Evolutionary conservation across 345 rosid species (phyloP), one percentile per base, ranked within the genome.

Genomic region (Leavenworthia alabamica): DNA sequence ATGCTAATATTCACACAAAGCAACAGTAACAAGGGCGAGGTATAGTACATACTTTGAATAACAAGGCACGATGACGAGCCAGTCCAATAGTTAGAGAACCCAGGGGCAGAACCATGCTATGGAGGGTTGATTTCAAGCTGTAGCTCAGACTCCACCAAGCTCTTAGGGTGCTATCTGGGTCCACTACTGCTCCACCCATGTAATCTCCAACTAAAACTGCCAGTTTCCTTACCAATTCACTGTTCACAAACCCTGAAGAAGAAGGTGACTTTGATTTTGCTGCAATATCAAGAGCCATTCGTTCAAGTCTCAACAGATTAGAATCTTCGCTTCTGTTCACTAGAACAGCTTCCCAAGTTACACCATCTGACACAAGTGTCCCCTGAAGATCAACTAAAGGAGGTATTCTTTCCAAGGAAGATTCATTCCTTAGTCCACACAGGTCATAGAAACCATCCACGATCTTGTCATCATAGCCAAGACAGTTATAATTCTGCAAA

Each of bases 21-120:
- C 1, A 61, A 64, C 44, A 43, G 13, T 17, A 51, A 52, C 13
- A 32, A 26, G 47, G 16, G 32, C 11, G 17, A 13, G 54, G 19
- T 35, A 73, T 52, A 46, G 33, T 44, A 73, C 64, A 52, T 78
- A 91, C 98, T 92, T 91, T 91, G 80, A 87, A 91, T 72, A 91
- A 64, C 78, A 91, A 75, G 28, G 98, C 98, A 39, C 98, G 94
- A 70, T 91, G 98, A 71, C 96, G 96, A 64, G 98, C 88, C 86
- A 91, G 68, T 67, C 98, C 96, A 43, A 91, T 81, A 47, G 86
- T 91, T 60, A 91, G 69, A 62, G 96, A 86, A 74, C 96, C 98
- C 60, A 91, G 79, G 1, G 98, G 98, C 62, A 91, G 79, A 61
- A 91, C 88, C 95, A 84, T 80, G 79, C 95, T 86, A 46, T 79